Conservation (phyloP, 1,139 yeast species). For the Chernovozyma aurita region DNA sequence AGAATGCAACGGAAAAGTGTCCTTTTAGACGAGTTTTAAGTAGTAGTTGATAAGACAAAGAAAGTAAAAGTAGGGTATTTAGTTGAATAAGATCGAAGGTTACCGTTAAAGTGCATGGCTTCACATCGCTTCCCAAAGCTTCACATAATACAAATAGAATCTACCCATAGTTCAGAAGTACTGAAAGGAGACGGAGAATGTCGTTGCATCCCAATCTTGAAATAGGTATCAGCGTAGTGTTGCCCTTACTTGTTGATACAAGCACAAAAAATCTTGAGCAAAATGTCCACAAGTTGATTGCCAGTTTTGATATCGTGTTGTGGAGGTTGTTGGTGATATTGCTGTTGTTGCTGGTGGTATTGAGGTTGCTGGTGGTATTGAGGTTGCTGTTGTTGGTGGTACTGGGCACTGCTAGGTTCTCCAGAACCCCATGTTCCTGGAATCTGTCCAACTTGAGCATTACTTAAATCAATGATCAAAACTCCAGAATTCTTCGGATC, state of each 20-base stretch:
- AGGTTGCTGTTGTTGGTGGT: slow-evolving; percentile 23
- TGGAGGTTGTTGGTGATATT: slow-evolving; percentile 14
- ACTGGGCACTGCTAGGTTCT: slow-evolving; percentile 22
- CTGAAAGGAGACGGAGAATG: no score
- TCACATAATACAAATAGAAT: no score
- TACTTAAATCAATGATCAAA: slow-evolving; percentile 57
- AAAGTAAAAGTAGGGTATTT: no score
- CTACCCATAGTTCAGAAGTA: no score
- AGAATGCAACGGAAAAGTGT: no score
- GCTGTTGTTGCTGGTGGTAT: slow-evolving; percentile 16
- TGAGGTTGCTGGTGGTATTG: slow-evolving; percentile 19
- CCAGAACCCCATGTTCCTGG: slow-evolving; percentile 47
- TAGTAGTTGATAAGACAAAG: no score
- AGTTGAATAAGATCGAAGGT: no score
- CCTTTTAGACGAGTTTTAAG: no score
- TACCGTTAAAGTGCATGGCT: no score
- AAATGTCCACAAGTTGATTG: slow-evolving; percentile 25
- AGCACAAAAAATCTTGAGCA: slow-evolving; percentile 25
- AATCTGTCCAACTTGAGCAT: slow-evolving; percentile 35
- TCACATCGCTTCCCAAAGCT: no score
- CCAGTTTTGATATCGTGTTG: slow-evolving; percentile 27
- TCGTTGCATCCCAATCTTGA: no score
- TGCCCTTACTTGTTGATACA: slow-evolving; percentile 9
- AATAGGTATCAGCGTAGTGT: no score
- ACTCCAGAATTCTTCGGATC: slow-evolving; percentile 80